These are phyloP conservation scores for Vittaforma corneae DNA, from an alignment of 371 early-diverging fungal genomes.

Conservation along the genomic window DNA sequence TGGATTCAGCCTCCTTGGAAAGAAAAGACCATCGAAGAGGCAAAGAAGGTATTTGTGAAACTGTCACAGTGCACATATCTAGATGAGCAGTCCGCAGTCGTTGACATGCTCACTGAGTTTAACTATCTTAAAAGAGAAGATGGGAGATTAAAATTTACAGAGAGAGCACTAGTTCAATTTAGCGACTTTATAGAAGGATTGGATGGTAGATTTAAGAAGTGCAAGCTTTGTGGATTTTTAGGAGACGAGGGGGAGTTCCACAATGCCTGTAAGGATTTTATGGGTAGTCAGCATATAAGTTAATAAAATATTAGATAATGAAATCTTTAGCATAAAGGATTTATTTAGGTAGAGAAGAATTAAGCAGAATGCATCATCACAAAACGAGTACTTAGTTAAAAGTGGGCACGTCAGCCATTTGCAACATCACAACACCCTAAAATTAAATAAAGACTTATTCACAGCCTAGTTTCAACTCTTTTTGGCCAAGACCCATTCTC, in stretches of 20 bases:
- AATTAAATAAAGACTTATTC: too few species aligned
- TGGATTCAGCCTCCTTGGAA: not conserved
- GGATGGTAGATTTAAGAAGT: not conserved
- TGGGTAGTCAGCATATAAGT: too few species aligned
- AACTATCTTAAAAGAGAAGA: not conserved
- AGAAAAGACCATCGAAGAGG: not conserved
- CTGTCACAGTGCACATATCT: not conserved
- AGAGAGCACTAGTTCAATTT: constrained; percentile 6
- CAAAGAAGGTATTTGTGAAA: not conserved
- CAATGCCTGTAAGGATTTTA: not conserved
- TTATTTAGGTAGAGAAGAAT: too few species aligned
- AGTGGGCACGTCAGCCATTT: too few species aligned
- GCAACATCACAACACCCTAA: too few species aligned
- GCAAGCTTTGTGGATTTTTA: not conserved
- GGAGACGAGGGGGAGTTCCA: not conserved
- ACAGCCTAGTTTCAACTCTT: not conserved
- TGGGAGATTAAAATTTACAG: not conserved
- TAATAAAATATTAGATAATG: too few species aligned
- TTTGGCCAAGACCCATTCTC: constrained; percentile 1
- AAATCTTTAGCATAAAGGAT: too few species aligned
- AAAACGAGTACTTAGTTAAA: too few species aligned
- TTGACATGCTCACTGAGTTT: not conserved
- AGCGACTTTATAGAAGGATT: not conserved
- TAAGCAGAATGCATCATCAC: too few species aligned
- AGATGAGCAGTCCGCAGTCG: not conserved